A percentile compares a stretch with the other conserved stretches of the same genome.
Conservation (phyloP, 257 asterid species). For the Rauvolfia tetraphylla region DNA sequence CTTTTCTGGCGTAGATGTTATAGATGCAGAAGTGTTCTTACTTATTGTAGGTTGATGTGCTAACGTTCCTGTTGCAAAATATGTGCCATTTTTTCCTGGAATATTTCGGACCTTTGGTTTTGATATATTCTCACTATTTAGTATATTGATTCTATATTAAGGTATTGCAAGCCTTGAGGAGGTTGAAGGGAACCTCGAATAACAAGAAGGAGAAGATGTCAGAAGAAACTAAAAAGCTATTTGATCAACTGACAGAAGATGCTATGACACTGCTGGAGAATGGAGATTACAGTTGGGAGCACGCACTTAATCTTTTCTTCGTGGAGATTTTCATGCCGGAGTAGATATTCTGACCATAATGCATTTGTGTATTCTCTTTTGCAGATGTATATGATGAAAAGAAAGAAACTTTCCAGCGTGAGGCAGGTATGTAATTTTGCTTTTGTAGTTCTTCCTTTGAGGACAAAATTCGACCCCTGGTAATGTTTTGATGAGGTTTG, state of each 20-base stretch:
- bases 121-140: neutral
- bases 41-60: neutral
- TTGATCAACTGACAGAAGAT: slow-evolving; percentile 97
- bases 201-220: slow-evolving; percentile 89
- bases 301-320: slow-evolving; percentile 4
- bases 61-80: neutral
- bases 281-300: slow-evolving; percentile 83
- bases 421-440: slow-evolving; percentile 67
- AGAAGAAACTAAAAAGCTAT: slow-evolving; percentile 58
- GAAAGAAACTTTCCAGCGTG: slow-evolving; percentile 79
- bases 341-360: slow-evolving; percentile 4
- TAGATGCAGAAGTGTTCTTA: neutral
- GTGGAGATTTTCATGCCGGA: slow-evolving; percentile 2
- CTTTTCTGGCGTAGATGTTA: neutral
- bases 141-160: slow-evolving; percentile 19
- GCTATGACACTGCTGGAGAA: slow-evolving; percentile 86
- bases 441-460: slow-evolving; percentile 12
- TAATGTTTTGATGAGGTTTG: neutral
- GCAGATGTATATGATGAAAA: slow-evolving; percentile 92
- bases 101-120: neutral
- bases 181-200: slow-evolving; percentile 81
- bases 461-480: neutral
- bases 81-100: neutral
- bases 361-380: slow-evolving; percentile 17
- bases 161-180: slow-evolving; percentile 90